phyloP scores from a whole-genome alignment of 148 eudicot genomes.

The Arctostaphylos glauca region DNA sequence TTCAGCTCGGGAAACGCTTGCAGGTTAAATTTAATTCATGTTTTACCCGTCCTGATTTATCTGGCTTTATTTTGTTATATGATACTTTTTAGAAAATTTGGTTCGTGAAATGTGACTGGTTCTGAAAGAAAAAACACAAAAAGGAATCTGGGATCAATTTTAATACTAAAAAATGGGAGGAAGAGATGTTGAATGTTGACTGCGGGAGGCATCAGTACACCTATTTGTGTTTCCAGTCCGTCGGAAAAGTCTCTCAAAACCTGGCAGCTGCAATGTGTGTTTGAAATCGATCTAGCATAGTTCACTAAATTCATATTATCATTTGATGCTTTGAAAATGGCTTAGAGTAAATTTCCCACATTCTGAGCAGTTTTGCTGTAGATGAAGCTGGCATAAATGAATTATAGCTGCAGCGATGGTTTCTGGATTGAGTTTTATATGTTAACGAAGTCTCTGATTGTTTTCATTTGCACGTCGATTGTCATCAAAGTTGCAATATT shows the following conservation, averaged over 20 bases:
- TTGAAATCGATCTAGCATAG: background rate
- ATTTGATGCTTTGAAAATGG: background rate
- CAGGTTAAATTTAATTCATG: slow-evolving; percentile 51
- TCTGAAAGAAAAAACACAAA: background rate
- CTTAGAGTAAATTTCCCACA: background rate
- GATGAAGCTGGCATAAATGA: background rate
- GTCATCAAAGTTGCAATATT: background rate
- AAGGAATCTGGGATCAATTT: background rate
- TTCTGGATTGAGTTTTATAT: slow-evolving; percentile 6
- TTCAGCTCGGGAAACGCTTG: slow-evolving; percentile 96
- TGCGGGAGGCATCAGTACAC: background rate
- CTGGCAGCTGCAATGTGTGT: background rate
- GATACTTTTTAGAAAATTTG: background rate
- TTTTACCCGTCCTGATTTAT: slow-evolving; percentile 3
- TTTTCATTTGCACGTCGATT: background rate
- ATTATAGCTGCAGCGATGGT: background rate
- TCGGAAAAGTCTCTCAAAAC: background rate
- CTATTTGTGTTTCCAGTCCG: background rate
- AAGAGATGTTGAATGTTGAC: slow-evolving; percentile 7
- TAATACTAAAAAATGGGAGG: background rate
- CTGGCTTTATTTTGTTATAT: background rate
- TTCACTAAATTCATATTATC: background rate
- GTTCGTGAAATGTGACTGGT: background rate
- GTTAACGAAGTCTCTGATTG: background rate
- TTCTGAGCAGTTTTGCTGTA: background rate